Percentiles rank a stretch among this genome's conserved stretches.
Conservation (phyloP, 2,329 filamentous ascomycete species). For the Colletotrichum ledebouriae region DNA sequence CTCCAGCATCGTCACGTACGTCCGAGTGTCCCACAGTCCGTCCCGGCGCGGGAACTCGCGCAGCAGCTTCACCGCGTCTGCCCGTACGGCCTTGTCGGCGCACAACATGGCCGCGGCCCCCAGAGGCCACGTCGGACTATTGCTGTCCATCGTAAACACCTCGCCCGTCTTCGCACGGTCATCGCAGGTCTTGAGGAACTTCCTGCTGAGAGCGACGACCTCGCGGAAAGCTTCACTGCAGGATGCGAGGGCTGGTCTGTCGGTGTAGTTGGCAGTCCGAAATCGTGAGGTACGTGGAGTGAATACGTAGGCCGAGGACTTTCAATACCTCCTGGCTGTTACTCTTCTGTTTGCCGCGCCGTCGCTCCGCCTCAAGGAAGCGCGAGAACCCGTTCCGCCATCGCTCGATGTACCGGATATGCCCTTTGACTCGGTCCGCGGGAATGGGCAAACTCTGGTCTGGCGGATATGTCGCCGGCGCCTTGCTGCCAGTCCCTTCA, state of each 20-base stretch:
- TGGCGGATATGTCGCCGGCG: constrained; percentile 6
- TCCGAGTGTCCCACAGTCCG: constrained; percentile 58
- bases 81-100: constrained; percentile 53
- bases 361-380: constrained; percentile 43
- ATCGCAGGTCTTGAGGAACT: constrained; percentile 17
- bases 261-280: constrained; percentile 47
- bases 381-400: constrained; percentile 24
- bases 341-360: neutral
- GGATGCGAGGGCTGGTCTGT: constrained; percentile 51
- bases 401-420: constrained; percentile 35
- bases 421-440: constrained; percentile 34
- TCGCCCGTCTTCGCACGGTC: constrained; percentile 7
- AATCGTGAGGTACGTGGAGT: constrained; percentile 44
- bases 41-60: constrained; percentile 58
- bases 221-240: constrained; percentile 57
- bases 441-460: constrained; percentile 22
- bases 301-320: constrained; percentile 25
- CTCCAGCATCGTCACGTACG: constrained; percentile 53
- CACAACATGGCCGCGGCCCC: constrained; percentile 58
- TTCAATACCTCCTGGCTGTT: constrained; percentile 13
- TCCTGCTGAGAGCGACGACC: constrained; percentile 19
- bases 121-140: constrained; percentile 55
- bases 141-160: constrained; percentile 36
- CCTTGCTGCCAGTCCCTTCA: constrained; percentile 21
- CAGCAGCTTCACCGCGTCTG: constrained; percentile 57